Evolutionary conservation across 179 eudicot genomes (phyloP).

Genomic region (Heliamphora pulchella): DNA sequence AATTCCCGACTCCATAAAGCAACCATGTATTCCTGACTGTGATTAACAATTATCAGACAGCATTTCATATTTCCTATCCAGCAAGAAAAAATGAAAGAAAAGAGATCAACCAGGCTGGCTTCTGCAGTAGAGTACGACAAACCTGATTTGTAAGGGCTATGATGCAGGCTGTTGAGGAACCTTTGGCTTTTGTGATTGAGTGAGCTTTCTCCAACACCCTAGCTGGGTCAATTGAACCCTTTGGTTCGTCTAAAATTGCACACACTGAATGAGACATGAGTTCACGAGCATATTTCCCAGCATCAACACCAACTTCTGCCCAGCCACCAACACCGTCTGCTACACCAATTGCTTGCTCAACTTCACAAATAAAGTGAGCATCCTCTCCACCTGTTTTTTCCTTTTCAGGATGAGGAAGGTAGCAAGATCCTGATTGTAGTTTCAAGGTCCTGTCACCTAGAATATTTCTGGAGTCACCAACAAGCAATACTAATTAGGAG

Average conservation of each 20-base stretch:
- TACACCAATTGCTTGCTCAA: conserved; percentile 64
- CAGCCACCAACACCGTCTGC: conserved; percentile 97
- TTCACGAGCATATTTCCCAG: conserved; percentile 67
- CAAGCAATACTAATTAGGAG: conserved; percentile 8
- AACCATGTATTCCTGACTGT: background rate
- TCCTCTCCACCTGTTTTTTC: conserved; percentile 83
- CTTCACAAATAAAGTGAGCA: conserved; percentile 73
- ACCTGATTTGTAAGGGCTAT: conserved; percentile 63
- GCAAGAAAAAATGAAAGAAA: background rate
- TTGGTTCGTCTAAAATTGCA: conserved; percentile 53
- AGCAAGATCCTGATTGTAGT: conserved; percentile 64
- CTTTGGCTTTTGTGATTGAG: conserved; percentile 48
- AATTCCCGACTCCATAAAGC: background rate
- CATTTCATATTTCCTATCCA: background rate
- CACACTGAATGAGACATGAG: conserved; percentile 66
- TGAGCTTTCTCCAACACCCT: conserved; percentile 71
- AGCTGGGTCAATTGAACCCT: conserved; percentile 52
- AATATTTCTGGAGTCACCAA: conserved; percentile 24
- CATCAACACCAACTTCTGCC: conserved; percentile 77
- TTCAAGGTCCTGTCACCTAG: conserved; percentile 31
- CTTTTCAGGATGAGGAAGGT: conserved; percentile 80
- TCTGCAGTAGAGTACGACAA: conserved; percentile 5
- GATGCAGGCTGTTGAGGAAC: conserved; percentile 85
- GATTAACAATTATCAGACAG: background rate
- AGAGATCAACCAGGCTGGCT: background rate